These are phyloP conservation scores for Mediolabrus comicus DNA, from an alignment of 108 stramenopile species.

Conservation along the genomic window DNA sequence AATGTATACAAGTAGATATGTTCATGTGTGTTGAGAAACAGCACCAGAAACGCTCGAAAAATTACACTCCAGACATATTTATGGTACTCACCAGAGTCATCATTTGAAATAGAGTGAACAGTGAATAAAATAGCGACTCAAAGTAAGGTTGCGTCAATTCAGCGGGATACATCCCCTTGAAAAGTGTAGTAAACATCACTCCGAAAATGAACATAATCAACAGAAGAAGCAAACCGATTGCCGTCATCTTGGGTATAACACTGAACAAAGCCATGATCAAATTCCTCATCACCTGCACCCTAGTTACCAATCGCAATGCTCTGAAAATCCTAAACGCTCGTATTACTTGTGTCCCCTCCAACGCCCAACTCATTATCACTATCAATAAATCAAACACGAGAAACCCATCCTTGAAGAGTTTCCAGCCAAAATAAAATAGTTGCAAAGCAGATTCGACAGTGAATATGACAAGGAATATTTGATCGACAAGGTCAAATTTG, in stretches of 20 bases:
- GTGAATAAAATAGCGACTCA: slow-evolving; percentile 41
- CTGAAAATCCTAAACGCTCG: slow-evolving; percentile 81
- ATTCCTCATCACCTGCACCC: slow-evolving; percentile 65
- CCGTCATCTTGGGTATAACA: slow-evolving; percentile 70
- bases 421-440: slow-evolving; percentile 53
- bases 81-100: slow-evolving; percentile 61
- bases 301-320: slow-evolving; percentile 71
- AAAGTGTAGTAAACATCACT: slow-evolving; percentile 68
- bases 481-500: slow-evolving; percentile 51
- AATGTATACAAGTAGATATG: neutral
- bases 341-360: slow-evolving; percentile 57
- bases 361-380: slow-evolving; percentile 64
- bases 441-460: slow-evolving; percentile 68
- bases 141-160: slow-evolving; percentile 46
- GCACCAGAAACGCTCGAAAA: neutral
- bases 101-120: slow-evolving; percentile 70
- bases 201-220: slow-evolving; percentile 77
- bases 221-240: slow-evolving; percentile 53
- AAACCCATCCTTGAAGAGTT: slow-evolving; percentile 64
- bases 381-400: slow-evolving; percentile 74
- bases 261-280: slow-evolving; percentile 63
- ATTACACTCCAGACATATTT: neutral
- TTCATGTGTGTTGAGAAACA: neutral
- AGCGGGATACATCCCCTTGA: slow-evolving; percentile 17
- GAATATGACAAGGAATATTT: slow-evolving; percentile 65